A percentile compares a stretch with the other conserved stretches of the same genome.
Evolutionary conservation across 805 yeast genomes (phyloP).

Genomic region (Saturnispora gosingensis): DNA sequence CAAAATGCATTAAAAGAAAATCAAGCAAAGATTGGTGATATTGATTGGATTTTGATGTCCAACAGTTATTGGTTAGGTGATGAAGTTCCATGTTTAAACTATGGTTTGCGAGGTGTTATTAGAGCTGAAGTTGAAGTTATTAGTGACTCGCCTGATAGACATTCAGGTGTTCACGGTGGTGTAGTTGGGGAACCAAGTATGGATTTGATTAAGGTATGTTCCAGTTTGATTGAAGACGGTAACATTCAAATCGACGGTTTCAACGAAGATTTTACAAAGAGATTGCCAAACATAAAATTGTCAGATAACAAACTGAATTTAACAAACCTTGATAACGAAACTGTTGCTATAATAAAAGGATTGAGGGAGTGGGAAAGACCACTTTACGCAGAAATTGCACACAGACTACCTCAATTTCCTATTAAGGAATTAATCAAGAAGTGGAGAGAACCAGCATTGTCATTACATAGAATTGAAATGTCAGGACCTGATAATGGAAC

Average conservation of each 20-base stretch:
- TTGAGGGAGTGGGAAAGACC: slow-evolving; percentile 42
- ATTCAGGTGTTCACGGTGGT: slow-evolving; percentile 97
- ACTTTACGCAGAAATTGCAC: slow-evolving; percentile 52
- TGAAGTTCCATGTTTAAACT: slow-evolving; percentile 80
- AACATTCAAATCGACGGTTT: slow-evolving; percentile 50
- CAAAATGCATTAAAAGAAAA: slow-evolving; percentile 50
- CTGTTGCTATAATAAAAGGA: background rate
- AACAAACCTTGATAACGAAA: slow-evolving; percentile 2
- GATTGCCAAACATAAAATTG: background rate
- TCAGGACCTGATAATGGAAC: slow-evolving; percentile 89
- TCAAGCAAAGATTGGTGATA: slow-evolving; percentile 48
- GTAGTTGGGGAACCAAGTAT: slow-evolving; percentile 79
- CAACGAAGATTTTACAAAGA: background rate
- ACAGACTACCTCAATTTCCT: slow-evolving; percentile 23
- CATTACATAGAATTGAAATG: slow-evolving; percentile 74
- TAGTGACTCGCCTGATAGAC: slow-evolving; percentile 78
- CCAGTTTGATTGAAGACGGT: slow-evolving; percentile 54
- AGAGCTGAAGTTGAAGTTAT: slow-evolving; percentile 64
- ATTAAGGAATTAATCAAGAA: slow-evolving; percentile 55
- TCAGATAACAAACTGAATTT: background rate
- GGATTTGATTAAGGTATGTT: slow-evolving; percentile 67
- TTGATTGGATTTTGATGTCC: slow-evolving; percentile 85
- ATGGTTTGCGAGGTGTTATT: slow-evolving; percentile 88
- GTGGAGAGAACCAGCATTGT: slow-evolving; percentile 87
- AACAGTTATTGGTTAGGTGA: slow-evolving; percentile 95